A percentile compares a stretch with the other conserved stretches of the same genome.
phyloP scores from a whole-genome alignment of 192 early-diverging fungal genomes.

The Gryganskiella cystojenkinii region DNA sequence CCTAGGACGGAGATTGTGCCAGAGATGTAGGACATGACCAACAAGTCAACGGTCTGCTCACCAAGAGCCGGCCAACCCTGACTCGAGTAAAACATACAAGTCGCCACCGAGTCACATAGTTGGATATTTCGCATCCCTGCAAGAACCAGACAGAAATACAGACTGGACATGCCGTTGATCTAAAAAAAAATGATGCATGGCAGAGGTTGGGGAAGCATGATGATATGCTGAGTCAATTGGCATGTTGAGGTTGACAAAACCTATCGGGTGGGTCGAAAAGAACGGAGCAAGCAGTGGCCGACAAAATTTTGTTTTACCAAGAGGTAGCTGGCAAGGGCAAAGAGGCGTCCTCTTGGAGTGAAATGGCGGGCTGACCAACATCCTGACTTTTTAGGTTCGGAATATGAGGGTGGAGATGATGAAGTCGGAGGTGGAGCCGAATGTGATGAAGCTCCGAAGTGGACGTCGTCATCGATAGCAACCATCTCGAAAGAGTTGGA shows the following conservation, averaged over 20 bases:
- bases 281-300: neutral
- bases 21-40: constrained; percentile 44
- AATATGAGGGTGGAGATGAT: neutral
- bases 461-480: constrained; percentile 17
- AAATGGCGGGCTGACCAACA: neutral
- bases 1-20: constrained; percentile 29
- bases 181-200: neutral
- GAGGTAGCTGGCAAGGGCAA: constrained; percentile 25
- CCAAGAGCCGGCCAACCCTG: constrained; percentile 46
- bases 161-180: constrained; percentile 26
- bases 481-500: constrained; percentile 37
- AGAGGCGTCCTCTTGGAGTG: constrained; percentile 16
- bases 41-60: constrained; percentile 29
- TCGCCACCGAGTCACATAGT: constrained; percentile 20
- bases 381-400: neutral
- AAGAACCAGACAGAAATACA: constrained; percentile 42
- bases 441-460: neutral
- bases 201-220: neutral
- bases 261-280: neutral
- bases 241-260: neutral
- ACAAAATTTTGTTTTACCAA: too few species aligned
- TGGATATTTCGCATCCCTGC: constrained; percentile 28
- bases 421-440: too few species aligned
- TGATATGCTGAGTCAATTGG: neutral
- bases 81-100: constrained; percentile 33